Evolutionary conservation across 768 basidiomycete genomes (phyloP).

Genomic region (Auriculariales sp.): DNA sequence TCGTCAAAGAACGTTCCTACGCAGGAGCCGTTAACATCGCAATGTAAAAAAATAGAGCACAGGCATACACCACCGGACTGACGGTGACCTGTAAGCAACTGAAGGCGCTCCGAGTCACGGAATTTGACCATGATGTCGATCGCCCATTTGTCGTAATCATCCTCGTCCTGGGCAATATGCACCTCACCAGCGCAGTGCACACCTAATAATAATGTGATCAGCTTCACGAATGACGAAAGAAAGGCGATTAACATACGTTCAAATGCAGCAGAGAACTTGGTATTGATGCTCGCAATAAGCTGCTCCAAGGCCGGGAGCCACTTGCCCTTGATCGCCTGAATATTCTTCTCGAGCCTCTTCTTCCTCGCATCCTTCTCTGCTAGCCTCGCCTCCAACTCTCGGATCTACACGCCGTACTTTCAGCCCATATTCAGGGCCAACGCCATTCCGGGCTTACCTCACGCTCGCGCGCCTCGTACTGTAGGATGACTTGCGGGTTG

Average conservation of each 20-base stretch:
- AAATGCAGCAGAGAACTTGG: slow-evolving; percentile 81
- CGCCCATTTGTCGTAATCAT: slow-evolving; percentile 90
- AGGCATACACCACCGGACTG: slow-evolving; percentile 92
- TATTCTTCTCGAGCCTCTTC: slow-evolving; percentile 37
- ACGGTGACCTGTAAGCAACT: slow-evolving; percentile 70
- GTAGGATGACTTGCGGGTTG: slow-evolving; percentile 62
- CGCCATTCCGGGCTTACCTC: slow-evolving; percentile 35
- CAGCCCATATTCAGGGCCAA: too few relatives aligned
- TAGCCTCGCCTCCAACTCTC: slow-evolving; percentile 35
- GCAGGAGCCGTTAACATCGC: slow-evolving; percentile 2
- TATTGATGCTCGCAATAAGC: slow-evolving; percentile 65
- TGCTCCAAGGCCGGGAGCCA: slow-evolving; percentile 76
- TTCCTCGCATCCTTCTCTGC: slow-evolving; percentile 35
- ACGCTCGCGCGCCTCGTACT: slow-evolving; percentile 61
- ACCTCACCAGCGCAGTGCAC: slow-evolving; percentile 91
- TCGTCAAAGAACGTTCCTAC: slow-evolving; percentile 92
- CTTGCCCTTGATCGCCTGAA: slow-evolving; percentile 52
- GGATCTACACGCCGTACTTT: slow-evolving; percentile 56
- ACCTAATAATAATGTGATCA: slow-evolving; percentile 27
- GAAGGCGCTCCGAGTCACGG: slow-evolving; percentile 77
- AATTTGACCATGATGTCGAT: slow-evolving; percentile 95
- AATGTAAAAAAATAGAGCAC: slow-evolving; percentile 1
- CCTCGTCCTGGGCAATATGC: slow-evolving; percentile 59
- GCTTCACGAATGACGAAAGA: background rate
- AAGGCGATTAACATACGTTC: slow-evolving; percentile 37